These are phyloP conservation scores for Kondoa subrosea DNA, from an alignment of 768 basidiomycete genomes.

Conservation along the genomic window DNA sequence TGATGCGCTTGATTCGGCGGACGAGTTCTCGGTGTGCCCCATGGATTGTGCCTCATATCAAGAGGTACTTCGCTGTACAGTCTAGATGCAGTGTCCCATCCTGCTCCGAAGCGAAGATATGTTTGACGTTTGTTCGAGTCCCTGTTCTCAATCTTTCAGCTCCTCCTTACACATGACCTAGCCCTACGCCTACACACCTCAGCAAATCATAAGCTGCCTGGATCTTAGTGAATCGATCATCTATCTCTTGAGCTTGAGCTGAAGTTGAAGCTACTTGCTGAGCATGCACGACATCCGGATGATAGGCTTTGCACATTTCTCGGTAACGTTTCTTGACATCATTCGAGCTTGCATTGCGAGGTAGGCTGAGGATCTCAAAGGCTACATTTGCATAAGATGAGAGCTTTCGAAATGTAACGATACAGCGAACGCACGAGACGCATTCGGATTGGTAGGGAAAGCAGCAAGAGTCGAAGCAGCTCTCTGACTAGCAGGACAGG, in stretches of 20 bases:
- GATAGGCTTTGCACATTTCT: not conserved
- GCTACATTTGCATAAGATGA: not conserved
- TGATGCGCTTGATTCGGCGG: not conserved
- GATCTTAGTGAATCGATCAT: not conserved
- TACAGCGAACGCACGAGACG: not conserved
- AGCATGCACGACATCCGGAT: not conserved
- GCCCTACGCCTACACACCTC: no score
- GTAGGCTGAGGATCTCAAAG: not conserved
- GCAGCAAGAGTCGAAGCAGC: not conserved
- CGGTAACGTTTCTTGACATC: not conserved
- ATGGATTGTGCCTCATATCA: conserved; percentile 6
- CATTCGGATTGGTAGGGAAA: not conserved
- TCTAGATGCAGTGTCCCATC: not conserved
- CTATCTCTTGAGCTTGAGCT: not conserved
- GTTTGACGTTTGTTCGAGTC: not conserved
- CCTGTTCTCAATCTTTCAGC: no score
- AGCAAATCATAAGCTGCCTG: not conserved
- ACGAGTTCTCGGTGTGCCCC: conserved; percentile 4
- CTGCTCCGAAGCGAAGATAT: not conserved
- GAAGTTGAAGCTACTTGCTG: not conserved
- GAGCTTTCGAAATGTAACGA: not conserved
- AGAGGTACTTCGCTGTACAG: not conserved
- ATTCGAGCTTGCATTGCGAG: not conserved
- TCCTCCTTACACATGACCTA: no score
- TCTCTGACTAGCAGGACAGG: not conserved